phyloP scores from a whole-genome alignment of 495 filamentous ascomycete genomes.

The Cairneyella variabilis region DNA sequence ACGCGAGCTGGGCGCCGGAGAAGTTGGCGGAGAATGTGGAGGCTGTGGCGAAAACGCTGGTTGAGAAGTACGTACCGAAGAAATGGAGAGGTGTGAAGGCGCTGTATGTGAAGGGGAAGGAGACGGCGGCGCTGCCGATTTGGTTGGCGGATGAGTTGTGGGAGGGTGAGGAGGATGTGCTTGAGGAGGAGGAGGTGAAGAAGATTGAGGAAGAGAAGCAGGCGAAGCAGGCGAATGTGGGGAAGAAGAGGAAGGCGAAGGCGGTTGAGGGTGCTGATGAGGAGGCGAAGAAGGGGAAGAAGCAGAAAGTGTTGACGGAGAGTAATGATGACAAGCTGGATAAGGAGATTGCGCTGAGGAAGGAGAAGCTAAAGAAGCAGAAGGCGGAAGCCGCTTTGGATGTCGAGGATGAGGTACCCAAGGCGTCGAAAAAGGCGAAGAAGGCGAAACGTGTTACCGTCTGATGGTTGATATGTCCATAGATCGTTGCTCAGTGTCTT shows the following conservation, averaged over 20 bases:
- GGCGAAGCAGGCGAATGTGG: conserved; percentile 45
- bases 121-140: conserved; percentile 82
- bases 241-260: conserved; percentile 30
- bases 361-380: conserved; percentile 56
- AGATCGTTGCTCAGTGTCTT: conserved; percentile 17
- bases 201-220: conserved; percentile 62
- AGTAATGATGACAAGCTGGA: conserved; percentile 53
- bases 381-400: conserved; percentile 34
- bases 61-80: conserved; percentile 73
- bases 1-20: conserved; percentile 66
- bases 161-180: conserved; percentile 74
- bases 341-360: conserved; percentile 53
- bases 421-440: conserved; percentile 25
- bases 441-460: conserved; percentile 34
- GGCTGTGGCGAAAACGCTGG: conserved; percentile 61
- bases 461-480: not conserved
- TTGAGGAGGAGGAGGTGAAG: conserved; percentile 53
- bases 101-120: conserved; percentile 83
- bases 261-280: conserved; percentile 41
- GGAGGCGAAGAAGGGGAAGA: conserved; percentile 41
- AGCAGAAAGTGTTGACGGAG: conserved; percentile 43
- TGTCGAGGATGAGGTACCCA: conserved; percentile 26
- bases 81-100: conserved; percentile 80
- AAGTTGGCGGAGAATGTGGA: conserved; percentile 76
- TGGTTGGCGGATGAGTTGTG: conserved; percentile 91